Evolutionary conservation across 2,329 filamentous ascomycete genomes (phyloP).

Genomic region (Alternaria postmessia): DNA sequence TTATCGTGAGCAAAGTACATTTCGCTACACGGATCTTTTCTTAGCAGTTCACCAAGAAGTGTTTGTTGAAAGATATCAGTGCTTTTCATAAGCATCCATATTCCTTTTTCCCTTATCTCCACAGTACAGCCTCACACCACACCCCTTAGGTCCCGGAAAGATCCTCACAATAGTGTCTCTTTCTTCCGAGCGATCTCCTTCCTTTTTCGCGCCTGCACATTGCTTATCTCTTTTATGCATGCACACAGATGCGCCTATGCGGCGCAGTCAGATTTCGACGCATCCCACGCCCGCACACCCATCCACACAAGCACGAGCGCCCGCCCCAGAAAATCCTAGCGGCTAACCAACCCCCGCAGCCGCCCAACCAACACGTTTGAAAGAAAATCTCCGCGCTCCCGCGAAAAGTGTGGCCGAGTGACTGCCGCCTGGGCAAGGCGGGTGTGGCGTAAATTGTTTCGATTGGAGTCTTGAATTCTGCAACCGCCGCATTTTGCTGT

Average conservation of each 20-base stretch:
- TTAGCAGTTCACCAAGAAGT: neutral
- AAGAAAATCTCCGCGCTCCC: neutral
- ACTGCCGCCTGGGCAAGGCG: neutral
- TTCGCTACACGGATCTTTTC: neutral
- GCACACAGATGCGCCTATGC: neutral
- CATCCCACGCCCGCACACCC: neutral
- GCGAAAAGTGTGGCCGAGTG: neutral
- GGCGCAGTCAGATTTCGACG: neutral
- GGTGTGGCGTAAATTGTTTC: conserved; percentile 1
- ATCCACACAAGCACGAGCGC: neutral
- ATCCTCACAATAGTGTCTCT: neutral
- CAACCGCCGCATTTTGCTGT: conserved; percentile 23
- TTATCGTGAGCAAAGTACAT: neutral
- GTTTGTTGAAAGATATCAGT: neutral
- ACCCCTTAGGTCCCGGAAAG: neutral
- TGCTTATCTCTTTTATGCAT: neutral
- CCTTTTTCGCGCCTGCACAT: neutral
- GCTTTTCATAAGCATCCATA: neutral
- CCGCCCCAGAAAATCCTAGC: neutral
- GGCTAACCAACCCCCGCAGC: neutral
- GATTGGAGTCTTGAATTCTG: neutral
- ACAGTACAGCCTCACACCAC: neutral
- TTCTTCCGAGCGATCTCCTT: neutral
- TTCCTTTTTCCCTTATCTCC: neutral
- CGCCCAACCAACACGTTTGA: neutral